These are phyloP conservation scores for Fomitopsis pinicola DNA, from an alignment of 1,284 basidiomycete species.

Conservation along the genomic window DNA sequence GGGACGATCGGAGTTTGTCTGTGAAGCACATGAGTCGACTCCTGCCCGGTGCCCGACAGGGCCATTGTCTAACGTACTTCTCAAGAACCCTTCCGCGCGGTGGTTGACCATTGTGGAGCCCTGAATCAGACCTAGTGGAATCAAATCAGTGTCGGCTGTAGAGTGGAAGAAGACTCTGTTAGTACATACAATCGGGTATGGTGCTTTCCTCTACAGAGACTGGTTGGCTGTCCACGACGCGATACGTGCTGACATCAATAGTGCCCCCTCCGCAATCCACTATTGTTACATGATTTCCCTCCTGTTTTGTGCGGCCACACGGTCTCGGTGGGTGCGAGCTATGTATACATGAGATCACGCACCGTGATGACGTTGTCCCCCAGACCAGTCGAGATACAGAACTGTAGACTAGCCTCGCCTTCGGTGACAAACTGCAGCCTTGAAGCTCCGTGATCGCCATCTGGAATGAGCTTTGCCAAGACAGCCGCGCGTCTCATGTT, in stretches of 20 bases:
- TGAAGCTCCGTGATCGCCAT: neutral
- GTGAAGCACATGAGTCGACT: neutral
- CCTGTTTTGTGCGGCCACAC: neutral
- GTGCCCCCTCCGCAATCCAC: slow-evolving; percentile 4
- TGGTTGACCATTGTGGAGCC: slow-evolving; percentile 22
- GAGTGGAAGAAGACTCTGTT: no score
- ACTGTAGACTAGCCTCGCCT: slow-evolving; percentile 5
- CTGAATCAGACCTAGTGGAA: slow-evolving; percentile 18
- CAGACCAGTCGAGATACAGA: slow-evolving; percentile 1
- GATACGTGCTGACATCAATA: slow-evolving; percentile 7
- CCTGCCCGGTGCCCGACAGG: neutral
- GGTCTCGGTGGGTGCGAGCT: neutral
- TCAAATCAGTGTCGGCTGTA: neutral
- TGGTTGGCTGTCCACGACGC: slow-evolving; percentile 19
- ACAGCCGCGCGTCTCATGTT: slow-evolving; percentile 35
- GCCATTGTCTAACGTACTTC: slow-evolving; percentile 16
- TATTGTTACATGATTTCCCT: neutral
- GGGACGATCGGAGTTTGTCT: slow-evolving; percentile 33
- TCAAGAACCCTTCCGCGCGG: slow-evolving; percentile 28
- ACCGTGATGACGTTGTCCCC: neutral
- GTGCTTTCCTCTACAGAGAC: slow-evolving; percentile 35
- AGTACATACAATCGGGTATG: slow-evolving; percentile 23
- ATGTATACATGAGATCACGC: neutral
- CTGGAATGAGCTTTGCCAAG: slow-evolving; percentile 17
- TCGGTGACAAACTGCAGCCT: neutral